Percentiles rank a stretch among this genome's conserved stretches.
These are phyloP conservation scores for Mycena latifolia DNA, from an alignment of 768 basidiomycete species.

Conservation along the genomic window DNA sequence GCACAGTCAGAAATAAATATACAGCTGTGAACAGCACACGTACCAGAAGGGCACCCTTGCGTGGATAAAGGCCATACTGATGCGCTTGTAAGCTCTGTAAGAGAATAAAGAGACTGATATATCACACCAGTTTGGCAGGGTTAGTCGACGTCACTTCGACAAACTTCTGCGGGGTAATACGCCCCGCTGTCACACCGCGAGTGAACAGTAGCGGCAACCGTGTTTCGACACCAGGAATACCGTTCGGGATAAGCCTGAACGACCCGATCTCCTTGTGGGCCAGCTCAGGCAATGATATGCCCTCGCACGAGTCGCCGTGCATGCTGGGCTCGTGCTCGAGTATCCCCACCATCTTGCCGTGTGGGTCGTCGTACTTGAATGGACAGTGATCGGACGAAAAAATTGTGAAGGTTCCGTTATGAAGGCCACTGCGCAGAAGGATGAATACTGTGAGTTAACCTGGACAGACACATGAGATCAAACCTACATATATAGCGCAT, in stretches of 20 bases:
- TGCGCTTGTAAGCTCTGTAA: neutral
- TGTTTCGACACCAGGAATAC: slow-evolving; percentile 19
- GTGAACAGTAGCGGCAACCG: slow-evolving; percentile 14
- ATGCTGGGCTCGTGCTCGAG: slow-evolving; percentile 11
- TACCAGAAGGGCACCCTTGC: slow-evolving; percentile 16
- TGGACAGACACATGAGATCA: neutral
- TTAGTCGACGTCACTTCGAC: slow-evolving; percentile 14
- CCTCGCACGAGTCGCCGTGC: neutral
- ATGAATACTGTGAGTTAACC: neutral
- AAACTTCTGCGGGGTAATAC: slow-evolving; percentile 16
- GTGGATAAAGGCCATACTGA: slow-evolving; percentile 22
- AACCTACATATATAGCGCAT: slow-evolving; percentile 13
- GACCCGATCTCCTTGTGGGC: slow-evolving; percentile 8
- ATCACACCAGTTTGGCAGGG: slow-evolving; percentile 11
- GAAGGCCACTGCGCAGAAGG: neutral
- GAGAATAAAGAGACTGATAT: neutral
- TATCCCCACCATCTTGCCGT: slow-evolving; percentile 17
- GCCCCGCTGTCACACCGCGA: slow-evolving; percentile 7
- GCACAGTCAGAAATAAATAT: neutral
- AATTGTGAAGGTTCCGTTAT: slow-evolving; percentile 17
- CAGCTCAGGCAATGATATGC: slow-evolving; percentile 1
- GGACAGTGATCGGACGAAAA: slow-evolving; percentile 22
- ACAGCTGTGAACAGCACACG: neutral
- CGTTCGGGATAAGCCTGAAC: slow-evolving; percentile 13
- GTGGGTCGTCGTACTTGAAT: slow-evolving; percentile 11